Base-by-base conservation (phyloP, 2,329 filamentous ascomycete genomes). In the Pochonia chlamydosporia region DNA sequence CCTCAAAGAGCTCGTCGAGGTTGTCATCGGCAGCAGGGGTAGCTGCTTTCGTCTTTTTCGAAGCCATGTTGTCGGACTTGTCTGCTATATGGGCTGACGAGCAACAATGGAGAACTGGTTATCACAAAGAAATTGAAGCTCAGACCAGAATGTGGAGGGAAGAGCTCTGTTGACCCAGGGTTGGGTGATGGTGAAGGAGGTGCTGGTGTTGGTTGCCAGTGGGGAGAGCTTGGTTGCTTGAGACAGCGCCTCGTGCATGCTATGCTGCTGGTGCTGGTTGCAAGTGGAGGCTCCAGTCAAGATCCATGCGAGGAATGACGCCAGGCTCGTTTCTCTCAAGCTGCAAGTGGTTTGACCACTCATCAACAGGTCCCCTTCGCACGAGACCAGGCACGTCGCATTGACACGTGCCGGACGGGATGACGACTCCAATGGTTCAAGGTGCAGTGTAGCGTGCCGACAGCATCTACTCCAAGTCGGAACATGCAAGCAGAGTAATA, bases 1-100 rank as follows among this genome's bases (percentile, higher is more conserved):
- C 79, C 52, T 81, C 77, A 61, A 87, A 81, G 57, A 86, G 77
- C 54, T 84, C 79, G 58, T 80, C 78, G 57, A 86, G 66, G 59
- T 84, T 81, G 61, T 84, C 79, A 61, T 82, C 78, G 52, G 76
- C 73, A 30, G 75, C 66, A 41, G 43, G 23, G 30, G 76, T 65
- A 40, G 69, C 63, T 25, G 75, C 67, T 64, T 82, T 83, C 49
- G 74, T 66, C 63, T 78, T 79, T 63, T 79, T 84, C 56, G 78
- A 73, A 25, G 81, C 70, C 81, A 85, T 85, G 56, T 49, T 68
- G 58, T 39, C 33, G 37, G 30, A 30, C 36, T 23, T 14, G 37
- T 30, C 26, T 21, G 23, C 31, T 18, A 5, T 23, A 21, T 47
- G 31, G 45, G 49, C 18, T 39, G 16, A 24, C 9, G 41, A 28